Conservation (phyloP, 305 asterid species). For the Nicotiana rustica region DNA sequence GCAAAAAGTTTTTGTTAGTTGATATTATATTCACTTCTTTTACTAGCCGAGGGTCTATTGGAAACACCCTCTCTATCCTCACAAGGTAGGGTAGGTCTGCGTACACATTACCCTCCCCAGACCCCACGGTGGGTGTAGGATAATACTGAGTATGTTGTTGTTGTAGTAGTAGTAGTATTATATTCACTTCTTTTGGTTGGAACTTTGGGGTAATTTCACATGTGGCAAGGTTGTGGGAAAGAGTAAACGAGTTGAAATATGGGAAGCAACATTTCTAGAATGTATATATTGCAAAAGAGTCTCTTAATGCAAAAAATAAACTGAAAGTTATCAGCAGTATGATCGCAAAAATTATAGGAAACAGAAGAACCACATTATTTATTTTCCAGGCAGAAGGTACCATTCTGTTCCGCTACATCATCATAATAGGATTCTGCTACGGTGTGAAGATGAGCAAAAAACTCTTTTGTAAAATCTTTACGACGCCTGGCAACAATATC, state of each 20-base stretch:
- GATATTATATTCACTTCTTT: neutral
- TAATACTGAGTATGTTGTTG: no score
- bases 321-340: neutral
- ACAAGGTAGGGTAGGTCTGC: no score
- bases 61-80: no score
- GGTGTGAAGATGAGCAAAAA: conserved; percentile 79
- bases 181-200: neutral
- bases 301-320: neutral
- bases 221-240: neutral
- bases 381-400: conserved; percentile 40
- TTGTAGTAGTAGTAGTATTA: no score
- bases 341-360: neutral
- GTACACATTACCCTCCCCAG: no score
- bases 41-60: no score
- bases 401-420: conserved; percentile 81
- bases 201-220: neutral
- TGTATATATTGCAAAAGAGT: neutral
- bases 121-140: no score
- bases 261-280: neutral
- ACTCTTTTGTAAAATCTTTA: conserved; percentile 93
- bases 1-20: neutral
- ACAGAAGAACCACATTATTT: neutral
- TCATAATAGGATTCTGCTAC: conserved; percentile 83
- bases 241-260: neutral
- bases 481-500: conserved; percentile 89